phyloP scores from a whole-genome alignment of 129 eudicot genomes.

The Silybum marianum region DNA sequence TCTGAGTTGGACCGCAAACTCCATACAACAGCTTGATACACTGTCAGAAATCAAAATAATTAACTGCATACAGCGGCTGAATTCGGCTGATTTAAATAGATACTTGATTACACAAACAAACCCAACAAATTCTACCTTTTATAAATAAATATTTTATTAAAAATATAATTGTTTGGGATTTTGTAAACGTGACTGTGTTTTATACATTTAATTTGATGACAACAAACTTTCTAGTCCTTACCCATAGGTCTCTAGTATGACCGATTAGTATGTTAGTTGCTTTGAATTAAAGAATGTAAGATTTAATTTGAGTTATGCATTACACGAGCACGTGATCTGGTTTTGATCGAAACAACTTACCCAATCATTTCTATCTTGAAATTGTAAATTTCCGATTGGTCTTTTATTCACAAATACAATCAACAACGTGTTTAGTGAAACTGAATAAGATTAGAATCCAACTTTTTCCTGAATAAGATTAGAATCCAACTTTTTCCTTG shows the following conservation, averaged over 20 bases:
- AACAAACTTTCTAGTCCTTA: background rate
- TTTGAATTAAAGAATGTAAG: too few species aligned
- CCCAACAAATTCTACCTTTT: background rate
- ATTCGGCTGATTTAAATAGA: background rate
- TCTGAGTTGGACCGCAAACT: too few species aligned
- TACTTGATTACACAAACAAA: background rate
- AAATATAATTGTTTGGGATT: background rate
- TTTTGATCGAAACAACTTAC: background rate
- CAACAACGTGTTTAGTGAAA: too few species aligned
- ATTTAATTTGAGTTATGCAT: too few species aligned
- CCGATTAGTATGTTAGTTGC: background rate
- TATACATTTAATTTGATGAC: background rate
- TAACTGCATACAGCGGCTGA: too few species aligned
- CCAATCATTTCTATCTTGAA: background rate
- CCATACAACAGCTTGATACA: too few species aligned
- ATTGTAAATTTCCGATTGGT: too few species aligned
- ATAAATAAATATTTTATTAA: too few species aligned
- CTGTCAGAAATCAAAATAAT: too few species aligned
- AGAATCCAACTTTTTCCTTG: background rate
- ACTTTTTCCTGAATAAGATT: too few species aligned
- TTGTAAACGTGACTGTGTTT: too few species aligned
- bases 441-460: background rate
- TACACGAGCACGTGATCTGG: background rate
- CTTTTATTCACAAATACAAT: too few species aligned
- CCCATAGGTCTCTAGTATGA: background rate